Evolutionary conservation across 495 filamentous ascomycete species (phyloP).

Genomic region (Xanthoparmelia taractica): DNA sequence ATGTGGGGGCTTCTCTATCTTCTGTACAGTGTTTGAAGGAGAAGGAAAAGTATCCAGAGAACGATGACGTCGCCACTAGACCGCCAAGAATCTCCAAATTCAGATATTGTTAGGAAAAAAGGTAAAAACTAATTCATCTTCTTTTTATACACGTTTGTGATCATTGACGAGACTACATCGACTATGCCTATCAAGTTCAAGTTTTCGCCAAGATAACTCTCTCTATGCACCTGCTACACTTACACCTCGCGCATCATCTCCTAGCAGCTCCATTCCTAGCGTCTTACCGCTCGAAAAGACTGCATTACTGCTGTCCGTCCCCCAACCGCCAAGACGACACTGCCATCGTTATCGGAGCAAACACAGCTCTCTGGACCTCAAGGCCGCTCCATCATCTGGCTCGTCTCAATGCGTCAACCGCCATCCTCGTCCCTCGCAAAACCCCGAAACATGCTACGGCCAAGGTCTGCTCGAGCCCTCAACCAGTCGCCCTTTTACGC

Average conservation of each 20-base stretch:
- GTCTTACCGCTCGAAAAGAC: neutral
- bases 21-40: neutral
- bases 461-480: too few species aligned
- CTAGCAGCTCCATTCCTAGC: neutral
- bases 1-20: neutral
- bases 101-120: neutral
- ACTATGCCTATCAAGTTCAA: too few species aligned
- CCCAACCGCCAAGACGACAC: too few species aligned
- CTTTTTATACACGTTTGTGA: neutral
- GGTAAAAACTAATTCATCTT: neutral
- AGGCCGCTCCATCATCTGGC: too few species aligned
- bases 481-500: too few species aligned
- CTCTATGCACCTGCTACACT: neutral
- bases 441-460: too few species aligned
- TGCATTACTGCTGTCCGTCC: too few species aligned
- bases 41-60: neutral
- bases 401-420: too few species aligned
- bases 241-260: neutral
- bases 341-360: too few species aligned
- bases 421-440: too few species aligned
- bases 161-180: neutral
- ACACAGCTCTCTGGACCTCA: too few species aligned
- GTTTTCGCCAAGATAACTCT: too few species aligned
- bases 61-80: constrained; percentile 5
- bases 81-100: neutral